phyloP scores from a whole-genome alignment of 1,284 basidiomycete species.

The Pseudozyma thailandica region DNA sequence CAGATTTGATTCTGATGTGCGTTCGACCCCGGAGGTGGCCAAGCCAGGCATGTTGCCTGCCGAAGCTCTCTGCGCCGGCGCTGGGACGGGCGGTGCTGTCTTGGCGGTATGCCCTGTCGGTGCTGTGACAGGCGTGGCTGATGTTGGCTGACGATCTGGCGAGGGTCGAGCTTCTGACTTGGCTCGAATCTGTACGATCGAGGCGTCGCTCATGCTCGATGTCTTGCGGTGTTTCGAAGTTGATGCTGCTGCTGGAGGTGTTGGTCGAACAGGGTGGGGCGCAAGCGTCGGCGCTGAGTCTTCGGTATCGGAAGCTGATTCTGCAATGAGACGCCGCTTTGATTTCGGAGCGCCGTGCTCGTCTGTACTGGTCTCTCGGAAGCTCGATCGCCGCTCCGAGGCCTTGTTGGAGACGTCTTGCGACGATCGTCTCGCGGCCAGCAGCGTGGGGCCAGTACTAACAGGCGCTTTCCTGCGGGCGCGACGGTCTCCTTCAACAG shows the following conservation, averaged over 20 bases:
- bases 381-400: constrained; percentile 35
- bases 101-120: constrained; percentile 12
- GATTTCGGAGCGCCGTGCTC: constrained; percentile 21
- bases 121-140: constrained; percentile 5
- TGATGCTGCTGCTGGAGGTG: background rate
- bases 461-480: constrained; percentile 40
- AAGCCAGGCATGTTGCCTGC: constrained; percentile 46
- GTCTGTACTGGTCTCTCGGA: constrained; percentile 33
- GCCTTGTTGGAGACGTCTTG: constrained; percentile 27
- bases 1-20: constrained; percentile 66
- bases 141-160: constrained; percentile 16
- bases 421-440: constrained; percentile 26
- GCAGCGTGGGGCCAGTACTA: constrained; percentile 37
- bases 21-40: constrained; percentile 63
- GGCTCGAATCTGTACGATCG: constrained; percentile 14
- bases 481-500: constrained; percentile 56
- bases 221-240: constrained; percentile 49
- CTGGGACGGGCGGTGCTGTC: constrained; percentile 20
- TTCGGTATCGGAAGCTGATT: constrained; percentile 43
- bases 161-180: constrained; percentile 21
- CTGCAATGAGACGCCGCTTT: constrained; percentile 38
- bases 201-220: constrained; percentile 40
- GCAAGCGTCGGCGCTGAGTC: constrained; percentile 10
- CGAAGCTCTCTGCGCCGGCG: constrained; percentile 16
- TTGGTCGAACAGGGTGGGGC: constrained; percentile 8